These are phyloP conservation scores for Phlebiopsis flavidoalba DNA, from an alignment of 768 basidiomycete species.

Conservation along the genomic window DNA sequence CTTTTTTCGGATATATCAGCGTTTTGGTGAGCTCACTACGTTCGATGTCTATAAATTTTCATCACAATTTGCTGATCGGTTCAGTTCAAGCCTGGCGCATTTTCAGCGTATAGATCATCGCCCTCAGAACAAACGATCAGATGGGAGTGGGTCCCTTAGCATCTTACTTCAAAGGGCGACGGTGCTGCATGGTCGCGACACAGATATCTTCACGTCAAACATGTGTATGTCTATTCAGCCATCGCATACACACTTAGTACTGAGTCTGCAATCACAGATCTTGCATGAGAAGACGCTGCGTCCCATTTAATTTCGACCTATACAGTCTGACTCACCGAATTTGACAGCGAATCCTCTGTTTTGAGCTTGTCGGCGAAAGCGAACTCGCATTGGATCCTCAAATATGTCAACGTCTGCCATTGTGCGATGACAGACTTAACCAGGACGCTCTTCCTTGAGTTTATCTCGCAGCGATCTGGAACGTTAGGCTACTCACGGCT, in stretches of 20 bases:
- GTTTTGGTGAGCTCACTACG: slow-evolving; percentile 64
- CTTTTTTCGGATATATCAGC: slow-evolving; percentile 95
- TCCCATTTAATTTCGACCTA: not conserved
- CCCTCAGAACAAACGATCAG: slow-evolving; percentile 80
- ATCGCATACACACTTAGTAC: not conserved
- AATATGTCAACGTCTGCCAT: slow-evolving; percentile 93
- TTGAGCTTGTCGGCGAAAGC: slow-evolving; percentile 74
- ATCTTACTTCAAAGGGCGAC: slow-evolving; percentile 98
- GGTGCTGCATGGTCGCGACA: slow-evolving; percentile 73
- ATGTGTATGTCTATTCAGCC: slow-evolving; percentile 62
- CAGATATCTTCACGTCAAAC: slow-evolving; percentile 92
- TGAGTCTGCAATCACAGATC: slow-evolving; percentile 40
- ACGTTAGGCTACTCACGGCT: slow-evolving; percentile 86
- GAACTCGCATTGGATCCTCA: slow-evolving; percentile 84
- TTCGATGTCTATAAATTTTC: not conserved
- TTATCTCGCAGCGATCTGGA: slow-evolving; percentile 89
- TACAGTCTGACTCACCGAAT: slow-evolving; percentile 17
- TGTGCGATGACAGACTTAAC: slow-evolving; percentile 92
- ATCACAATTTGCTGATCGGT: not conserved
- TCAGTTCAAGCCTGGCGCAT: slow-evolving; percentile 79
- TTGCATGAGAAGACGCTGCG: slow-evolving; percentile 87
- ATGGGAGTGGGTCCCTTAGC: slow-evolving; percentile 82
- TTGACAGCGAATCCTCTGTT: slow-evolving; percentile 73
- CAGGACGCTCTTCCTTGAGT: slow-evolving; percentile 89
- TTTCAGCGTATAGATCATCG: slow-evolving; percentile 89